Percentiles rank a stretch among this genome's conserved stretches.
Evolutionary conservation across 2,329 filamentous ascomycete genomes (phyloP).

Genomic region (Aspergillus sp.): DNA sequence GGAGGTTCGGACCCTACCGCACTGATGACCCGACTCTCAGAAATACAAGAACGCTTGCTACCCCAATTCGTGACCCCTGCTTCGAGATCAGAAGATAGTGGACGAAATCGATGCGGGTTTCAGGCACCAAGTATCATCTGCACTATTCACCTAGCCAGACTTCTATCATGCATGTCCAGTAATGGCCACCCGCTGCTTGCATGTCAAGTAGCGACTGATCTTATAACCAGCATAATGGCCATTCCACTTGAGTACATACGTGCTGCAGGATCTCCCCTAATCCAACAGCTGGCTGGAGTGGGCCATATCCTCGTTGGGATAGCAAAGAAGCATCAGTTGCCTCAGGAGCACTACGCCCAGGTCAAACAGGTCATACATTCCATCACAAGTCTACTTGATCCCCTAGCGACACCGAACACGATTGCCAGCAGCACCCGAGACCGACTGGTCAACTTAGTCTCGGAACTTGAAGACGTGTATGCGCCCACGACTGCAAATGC

Average conservation of each 20-base stretch:
- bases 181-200: not conserved
- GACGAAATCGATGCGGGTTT: conserved; percentile 4
- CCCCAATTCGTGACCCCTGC: conserved; percentile 1
- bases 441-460: not conserved
- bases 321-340: not conserved
- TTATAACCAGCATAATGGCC: not conserved
- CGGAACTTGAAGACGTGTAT: not conserved
- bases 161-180: not conserved
- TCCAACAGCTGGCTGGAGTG: conserved; percentile 4
- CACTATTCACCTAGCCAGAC: conserved; percentile 5
- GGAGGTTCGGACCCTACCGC: not conserved
- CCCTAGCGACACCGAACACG: not conserved
- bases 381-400: not conserved
- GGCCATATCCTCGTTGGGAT: not conserved
- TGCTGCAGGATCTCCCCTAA: not conserved
- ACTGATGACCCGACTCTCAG: not conserved
- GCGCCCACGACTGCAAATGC: not conserved
- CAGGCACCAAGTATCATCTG: conserved; percentile 8
- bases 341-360: not conserved
- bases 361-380: not conserved
- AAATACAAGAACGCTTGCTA: not conserved
- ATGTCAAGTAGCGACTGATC: not conserved
- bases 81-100: conserved; percentile 1
- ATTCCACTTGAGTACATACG: conserved; percentile 3
- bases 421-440: not conserved